These are phyloP conservation scores for Capniomyces stellatus DNA, from an alignment of 371 early-diverging fungal species.

Conservation along the genomic window DNA sequence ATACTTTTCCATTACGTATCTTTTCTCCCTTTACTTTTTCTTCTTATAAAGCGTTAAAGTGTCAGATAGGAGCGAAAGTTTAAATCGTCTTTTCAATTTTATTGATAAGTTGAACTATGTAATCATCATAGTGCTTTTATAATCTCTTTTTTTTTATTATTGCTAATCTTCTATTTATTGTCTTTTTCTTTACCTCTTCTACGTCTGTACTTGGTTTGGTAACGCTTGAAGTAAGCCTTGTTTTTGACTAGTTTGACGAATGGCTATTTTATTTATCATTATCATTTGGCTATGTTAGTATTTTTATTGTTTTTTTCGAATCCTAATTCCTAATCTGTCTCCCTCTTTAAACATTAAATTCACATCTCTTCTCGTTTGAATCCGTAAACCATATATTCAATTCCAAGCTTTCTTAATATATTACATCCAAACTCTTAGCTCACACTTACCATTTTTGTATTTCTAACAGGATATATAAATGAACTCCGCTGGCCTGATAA, in stretches of 20 bases:
- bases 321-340: too few species aligned
- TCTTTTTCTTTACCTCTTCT: conserved; percentile 60
- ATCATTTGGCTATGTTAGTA: too few species aligned
- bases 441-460: too few species aligned
- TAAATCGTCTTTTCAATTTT: background rate
- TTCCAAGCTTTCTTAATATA: too few species aligned
- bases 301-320: too few species aligned
- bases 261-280: conserved; percentile 27
- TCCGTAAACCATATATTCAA: too few species aligned
- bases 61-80: conserved; percentile 89
- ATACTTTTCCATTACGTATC: too few species aligned
- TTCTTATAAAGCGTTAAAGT: conserved; percentile 3
- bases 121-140: conserved; percentile 6
- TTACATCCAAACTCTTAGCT: too few species aligned
- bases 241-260: conserved; percentile 87
- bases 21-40: background rate
- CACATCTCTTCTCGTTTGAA: too few species aligned
- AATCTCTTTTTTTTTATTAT: background rate
- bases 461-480: too few species aligned
- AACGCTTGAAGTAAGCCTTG: conserved; percentile 99
- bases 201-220: conserved; percentile 98
- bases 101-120: conserved; percentile 7
- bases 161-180: background rate
- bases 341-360: too few species aligned
- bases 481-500: too few species aligned